A percentile compares a stretch with the other conserved stretches of the same genome.
Evolutionary conservation across 495 filamentous ascomycete genomes (phyloP).

Genomic region (Cercophora scortea): DNA sequence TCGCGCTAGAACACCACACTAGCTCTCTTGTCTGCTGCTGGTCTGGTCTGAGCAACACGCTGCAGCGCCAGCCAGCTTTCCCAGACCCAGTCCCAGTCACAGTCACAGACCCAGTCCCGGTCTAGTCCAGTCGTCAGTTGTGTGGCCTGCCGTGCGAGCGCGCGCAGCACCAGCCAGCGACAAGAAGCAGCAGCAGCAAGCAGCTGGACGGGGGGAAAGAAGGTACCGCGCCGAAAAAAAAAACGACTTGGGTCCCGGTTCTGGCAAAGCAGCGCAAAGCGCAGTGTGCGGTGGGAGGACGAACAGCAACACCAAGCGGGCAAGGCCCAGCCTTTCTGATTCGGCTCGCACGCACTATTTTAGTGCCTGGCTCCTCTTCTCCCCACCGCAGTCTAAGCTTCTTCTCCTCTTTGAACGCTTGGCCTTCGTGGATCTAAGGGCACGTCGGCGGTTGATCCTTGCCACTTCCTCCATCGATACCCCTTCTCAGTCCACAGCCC

Average conservation of each 20-base stretch:
- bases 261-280: background rate
- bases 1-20: constrained; percentile 12
- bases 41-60: constrained; percentile 3
- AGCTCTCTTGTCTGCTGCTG: background rate
- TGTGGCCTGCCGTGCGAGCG: background rate
- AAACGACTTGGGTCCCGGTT: background rate
- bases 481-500: background rate
- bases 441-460: constrained; percentile 7
- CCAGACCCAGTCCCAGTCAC: no score
- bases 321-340: constrained; percentile 10
- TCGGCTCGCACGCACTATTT: constrained; percentile 8
- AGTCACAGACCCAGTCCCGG: no score
- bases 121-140: no score
- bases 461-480: constrained; percentile 6
- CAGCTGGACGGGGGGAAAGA: no score
- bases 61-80: background rate
- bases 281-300: background rate
- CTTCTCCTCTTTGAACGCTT: constrained; percentile 1
- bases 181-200: background rate
- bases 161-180: constrained; percentile 1
- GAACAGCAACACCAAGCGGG: background rate
- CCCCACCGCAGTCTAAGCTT: constrained; percentile 3
- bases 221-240: no score
- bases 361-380: constrained; percentile 7
- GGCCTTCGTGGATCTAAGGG: constrained; percentile 6